Evolutionary conservation across 2,329 filamentous ascomycete genomes (phyloP).

Genomic region (Penicillium frequentans): DNA sequence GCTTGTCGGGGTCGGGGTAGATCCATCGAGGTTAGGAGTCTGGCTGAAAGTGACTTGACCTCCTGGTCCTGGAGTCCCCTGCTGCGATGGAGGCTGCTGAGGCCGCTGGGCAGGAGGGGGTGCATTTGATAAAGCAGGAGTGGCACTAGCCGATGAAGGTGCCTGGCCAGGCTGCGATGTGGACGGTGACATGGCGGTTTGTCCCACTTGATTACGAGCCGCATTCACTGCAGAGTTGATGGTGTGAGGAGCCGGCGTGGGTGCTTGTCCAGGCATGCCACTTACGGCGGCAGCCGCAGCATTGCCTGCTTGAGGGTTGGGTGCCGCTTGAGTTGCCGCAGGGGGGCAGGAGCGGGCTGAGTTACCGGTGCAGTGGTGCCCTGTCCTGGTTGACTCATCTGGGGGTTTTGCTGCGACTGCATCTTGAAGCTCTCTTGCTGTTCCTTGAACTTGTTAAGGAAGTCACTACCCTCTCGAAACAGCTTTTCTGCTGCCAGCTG

Average conservation of each 20-base stretch:
- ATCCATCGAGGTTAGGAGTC: slow-evolving; percentile 31
- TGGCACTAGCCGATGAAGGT: slow-evolving; percentile 28
- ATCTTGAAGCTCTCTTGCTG: slow-evolving; percentile 48
- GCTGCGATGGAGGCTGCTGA: slow-evolving; percentile 32
- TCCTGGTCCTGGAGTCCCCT: slow-evolving; percentile 25
- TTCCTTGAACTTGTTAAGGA: slow-evolving; percentile 49
- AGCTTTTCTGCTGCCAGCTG: slow-evolving; percentile 42
- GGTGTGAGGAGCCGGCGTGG: slow-evolving; percentile 45
- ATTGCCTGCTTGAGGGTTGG: slow-evolving; percentile 17
- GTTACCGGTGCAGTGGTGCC: slow-evolving; percentile 16
- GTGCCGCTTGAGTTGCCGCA: slow-evolving; percentile 18
- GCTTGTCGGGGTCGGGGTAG: slow-evolving; percentile 32
- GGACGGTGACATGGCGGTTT: slow-evolving; percentile 38
- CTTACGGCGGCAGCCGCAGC: slow-evolving; percentile 23
- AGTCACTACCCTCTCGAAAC: slow-evolving; percentile 46
- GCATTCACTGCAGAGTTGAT: slow-evolving; percentile 51
- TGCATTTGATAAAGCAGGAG: slow-evolving; percentile 24
- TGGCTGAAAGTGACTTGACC: slow-evolving; percentile 31
- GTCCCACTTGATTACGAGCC: slow-evolving; percentile 41
- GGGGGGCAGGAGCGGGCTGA: slow-evolving; percentile 17
- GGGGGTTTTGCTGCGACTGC: slow-evolving; percentile 33
- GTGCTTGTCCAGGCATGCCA: slow-evolving; percentile 35
- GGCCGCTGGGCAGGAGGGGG: slow-evolving; percentile 26
- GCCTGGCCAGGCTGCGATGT: slow-evolving; percentile 34
- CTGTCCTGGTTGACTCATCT: slow-evolving; percentile 25